Evolutionary conservation across 495 filamentous ascomycete genomes (phyloP).

Genomic region (Paragyromitra xinjiangensis): DNA sequence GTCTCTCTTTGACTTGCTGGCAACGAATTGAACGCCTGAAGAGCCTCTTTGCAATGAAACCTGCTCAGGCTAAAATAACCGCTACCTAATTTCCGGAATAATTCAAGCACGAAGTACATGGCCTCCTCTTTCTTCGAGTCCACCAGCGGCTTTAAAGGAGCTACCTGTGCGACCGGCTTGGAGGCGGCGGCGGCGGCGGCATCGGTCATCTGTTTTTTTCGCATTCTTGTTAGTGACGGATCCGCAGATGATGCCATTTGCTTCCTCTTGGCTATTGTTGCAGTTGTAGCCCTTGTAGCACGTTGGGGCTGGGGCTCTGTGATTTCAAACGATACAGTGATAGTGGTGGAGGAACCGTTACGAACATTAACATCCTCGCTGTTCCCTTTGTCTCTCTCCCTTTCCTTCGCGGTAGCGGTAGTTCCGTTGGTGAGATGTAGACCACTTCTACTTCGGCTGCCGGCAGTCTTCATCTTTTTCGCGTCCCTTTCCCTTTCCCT

Average conservation of each 20-base stretch:
- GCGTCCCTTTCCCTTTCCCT: conserved; percentile 59
- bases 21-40: conserved; percentile 74
- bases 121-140: conserved; percentile 74
- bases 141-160: conserved; percentile 28
- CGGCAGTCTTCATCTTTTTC: conserved; percentile 53
- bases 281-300: conserved; percentile 49
- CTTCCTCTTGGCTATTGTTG: conserved; percentile 51
- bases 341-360: conserved; percentile 52
- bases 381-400: conserved; percentile 52
- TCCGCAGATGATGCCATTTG: conserved; percentile 54
- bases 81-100: conserved; percentile 81
- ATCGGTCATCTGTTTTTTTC: conserved; percentile 58
- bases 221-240: conserved; percentile 55
- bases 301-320: conserved; percentile 47
- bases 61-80: conserved; percentile 79
- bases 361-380: conserved; percentile 57
- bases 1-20: conserved; percentile 83
- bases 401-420: conserved; percentile 41
- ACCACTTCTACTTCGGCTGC: conserved; percentile 47
- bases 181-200: conserved; percentile 39
- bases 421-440: conserved; percentile 44
- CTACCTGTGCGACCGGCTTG: conserved; percentile 29
- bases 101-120: conserved; percentile 76
- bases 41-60: conserved; percentile 79
- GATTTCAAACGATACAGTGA: conserved; percentile 51